Conservation (phyloP, 2,329 filamentous ascomycete species). For the Sphaerulina musiva region DNA sequence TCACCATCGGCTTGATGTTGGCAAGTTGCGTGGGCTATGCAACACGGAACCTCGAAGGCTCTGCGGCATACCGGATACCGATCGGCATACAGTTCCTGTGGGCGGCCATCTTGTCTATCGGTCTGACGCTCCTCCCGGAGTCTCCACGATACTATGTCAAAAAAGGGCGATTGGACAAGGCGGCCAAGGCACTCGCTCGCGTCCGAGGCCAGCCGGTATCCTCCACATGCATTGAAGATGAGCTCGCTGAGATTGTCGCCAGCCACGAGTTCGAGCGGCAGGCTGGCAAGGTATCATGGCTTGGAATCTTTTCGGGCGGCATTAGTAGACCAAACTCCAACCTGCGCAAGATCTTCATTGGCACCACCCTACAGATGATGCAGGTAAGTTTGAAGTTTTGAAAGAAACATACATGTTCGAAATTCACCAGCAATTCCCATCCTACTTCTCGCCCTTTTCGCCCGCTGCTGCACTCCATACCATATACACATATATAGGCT, state of each 20-base stretch:
- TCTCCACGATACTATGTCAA: conserved; percentile 81
- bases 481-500: no score
- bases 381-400: conserved; percentile 25
- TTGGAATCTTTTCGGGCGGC: conserved; percentile 53
- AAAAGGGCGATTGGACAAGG: conserved; percentile 61
- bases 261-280: conserved; percentile 79
- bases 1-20: conserved; percentile 71
- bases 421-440: no score
- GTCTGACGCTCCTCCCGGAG: conserved; percentile 72
- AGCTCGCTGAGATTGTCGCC: conserved; percentile 79
- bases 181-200: conserved; percentile 57
- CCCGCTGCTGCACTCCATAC: no score
- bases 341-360: conserved; percentile 44
- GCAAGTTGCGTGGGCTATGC: conserved; percentile 69
- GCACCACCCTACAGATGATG: conserved; percentile 44
- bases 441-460: no score
- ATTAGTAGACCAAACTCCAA: conserved; percentile 48
- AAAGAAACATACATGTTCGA: no score
- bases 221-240: conserved; percentile 68
- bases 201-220: conserved; percentile 68
- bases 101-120: conserved; percentile 65
- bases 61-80: conserved; percentile 70
- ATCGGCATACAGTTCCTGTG: conserved; percentile 75
- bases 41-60: conserved; percentile 56
- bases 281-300: conserved; percentile 50